Evolutionary conservation across 2,329 filamentous ascomycete species (phyloP).

Genomic region (Ophiosphaerella korrae): DNA sequence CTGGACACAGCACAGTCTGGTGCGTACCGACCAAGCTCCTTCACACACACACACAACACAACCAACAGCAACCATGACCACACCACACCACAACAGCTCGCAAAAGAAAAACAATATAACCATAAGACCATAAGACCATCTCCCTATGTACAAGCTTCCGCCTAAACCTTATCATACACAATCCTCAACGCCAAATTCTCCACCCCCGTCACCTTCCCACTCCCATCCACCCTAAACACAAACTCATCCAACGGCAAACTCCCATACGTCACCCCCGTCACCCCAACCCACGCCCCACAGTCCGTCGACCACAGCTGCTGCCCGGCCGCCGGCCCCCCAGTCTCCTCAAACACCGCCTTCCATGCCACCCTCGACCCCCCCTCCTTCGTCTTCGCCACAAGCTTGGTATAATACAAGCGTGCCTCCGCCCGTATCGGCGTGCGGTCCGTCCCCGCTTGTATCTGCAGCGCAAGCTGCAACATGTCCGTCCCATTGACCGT

Average conservation of each 20-base stretch:
- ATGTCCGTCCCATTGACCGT: constrained; percentile 42
- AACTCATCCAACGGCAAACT: constrained; percentile 31
- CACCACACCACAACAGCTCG: too few relatives aligned
- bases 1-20: too few relatives aligned
- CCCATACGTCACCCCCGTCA: constrained; percentile 29
- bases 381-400: constrained; percentile 14
- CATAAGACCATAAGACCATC: too few relatives aligned
- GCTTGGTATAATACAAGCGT: constrained; percentile 28
- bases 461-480: constrained; percentile 17
- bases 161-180: constrained; percentile 16
- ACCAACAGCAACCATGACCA: too few relatives aligned
- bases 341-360: constrained; percentile 31
- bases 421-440: constrained; percentile 13
- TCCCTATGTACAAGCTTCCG: too few relatives aligned
- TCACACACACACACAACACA: too few relatives aligned
- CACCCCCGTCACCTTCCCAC: constrained; percentile 26
- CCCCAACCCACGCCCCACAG: constrained; percentile 29
- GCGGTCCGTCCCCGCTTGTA: constrained; percentile 12
- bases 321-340: constrained; percentile 14
- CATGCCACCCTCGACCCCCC: constrained; percentile 21
- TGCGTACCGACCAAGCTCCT: too few relatives aligned
- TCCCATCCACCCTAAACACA: constrained; percentile 25
- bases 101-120: too few relatives aligned
- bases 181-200: constrained; percentile 26
- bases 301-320: constrained; percentile 25